Percentiles rank a stretch among this genome's conserved stretches.
phyloP scores from a whole-genome alignment of 306 rosid genomes.

The Fragaria nilgerrensis region DNA sequence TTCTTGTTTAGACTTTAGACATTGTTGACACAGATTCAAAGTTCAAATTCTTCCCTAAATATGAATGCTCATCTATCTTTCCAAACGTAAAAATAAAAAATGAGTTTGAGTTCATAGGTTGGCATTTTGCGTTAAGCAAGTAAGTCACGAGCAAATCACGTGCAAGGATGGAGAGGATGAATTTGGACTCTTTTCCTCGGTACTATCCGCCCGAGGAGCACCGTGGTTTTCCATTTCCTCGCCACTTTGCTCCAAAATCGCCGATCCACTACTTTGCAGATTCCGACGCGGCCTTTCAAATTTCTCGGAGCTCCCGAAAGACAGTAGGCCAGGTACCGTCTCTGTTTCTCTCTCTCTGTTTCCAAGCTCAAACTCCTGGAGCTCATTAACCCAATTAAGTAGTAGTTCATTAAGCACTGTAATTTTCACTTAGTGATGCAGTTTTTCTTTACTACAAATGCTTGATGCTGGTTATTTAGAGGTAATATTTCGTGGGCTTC shows the following conservation, averaged over 20 bases:
- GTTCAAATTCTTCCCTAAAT: neutral
- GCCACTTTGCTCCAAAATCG: constrained; percentile 32
- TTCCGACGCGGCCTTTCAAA: constrained; percentile 19
- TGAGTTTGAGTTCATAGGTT: too few species aligned
- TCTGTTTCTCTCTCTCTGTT: neutral
- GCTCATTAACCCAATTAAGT: neutral
- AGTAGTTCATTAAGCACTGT: neutral
- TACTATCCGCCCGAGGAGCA: too few species aligned
- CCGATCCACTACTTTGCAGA: constrained; percentile 32
- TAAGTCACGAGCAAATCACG: too few species aligned
- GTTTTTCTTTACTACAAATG: neutral
- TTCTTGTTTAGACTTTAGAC: neutral
- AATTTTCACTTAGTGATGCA: neutral
- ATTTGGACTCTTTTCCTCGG: too few species aligned
- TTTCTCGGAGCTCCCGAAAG: constrained; percentile 10
- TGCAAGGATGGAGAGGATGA: too few species aligned
- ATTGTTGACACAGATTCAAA: neutral
- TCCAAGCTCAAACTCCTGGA: neutral
- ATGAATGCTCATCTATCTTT: neutral
- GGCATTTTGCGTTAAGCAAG: too few species aligned
- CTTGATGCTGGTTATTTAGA: constrained; percentile 1
- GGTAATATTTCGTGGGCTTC: neutral
- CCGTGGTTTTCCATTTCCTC: constrained; percentile 46
- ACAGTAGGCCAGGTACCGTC: constrained; percentile 9
- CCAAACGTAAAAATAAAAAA: too few species aligned